Evolutionary conservation across 2,329 filamentous ascomycete genomes (phyloP).

Genomic region (Fusarium sp.): DNA sequence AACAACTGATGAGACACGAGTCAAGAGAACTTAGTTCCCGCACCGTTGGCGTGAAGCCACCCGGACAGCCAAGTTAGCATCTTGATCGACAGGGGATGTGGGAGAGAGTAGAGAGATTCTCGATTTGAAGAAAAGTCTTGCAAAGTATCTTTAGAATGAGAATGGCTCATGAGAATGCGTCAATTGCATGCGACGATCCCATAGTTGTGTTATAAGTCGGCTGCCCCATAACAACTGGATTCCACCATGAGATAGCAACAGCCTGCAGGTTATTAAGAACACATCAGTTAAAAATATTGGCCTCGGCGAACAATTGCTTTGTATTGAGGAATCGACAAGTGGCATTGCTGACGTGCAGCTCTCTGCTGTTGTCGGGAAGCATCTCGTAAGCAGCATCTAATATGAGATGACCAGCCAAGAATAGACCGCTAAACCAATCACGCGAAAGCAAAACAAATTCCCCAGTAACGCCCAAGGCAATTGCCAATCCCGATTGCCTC

Average conservation of each 20-base stretch:
- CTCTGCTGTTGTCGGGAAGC: neutral
- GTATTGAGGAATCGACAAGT: neutral
- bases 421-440: neutral
- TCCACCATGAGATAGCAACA: neutral
- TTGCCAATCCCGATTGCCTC: neutral
- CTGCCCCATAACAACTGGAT: too few species aligned
- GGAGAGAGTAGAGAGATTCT: neutral
- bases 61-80: neutral
- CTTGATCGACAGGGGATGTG: neutral
- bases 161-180: neutral
- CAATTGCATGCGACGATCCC: too few species aligned
- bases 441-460: neutral
- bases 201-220: neutral
- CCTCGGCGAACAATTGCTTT: neutral
- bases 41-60: neutral
- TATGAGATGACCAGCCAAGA: neutral
- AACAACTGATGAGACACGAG: neutral
- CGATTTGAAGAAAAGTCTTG: neutral
- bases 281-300: neutral
- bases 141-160: neutral
- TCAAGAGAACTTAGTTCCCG: neutral
- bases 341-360: neutral
- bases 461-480: neutral
- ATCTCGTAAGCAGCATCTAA: neutral
- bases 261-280: accelerated